Evolutionary conservation across 148 eudicot genomes (phyloP), one percentile per base, ranked within the genome.

Genomic region (Amaranthus hypochondriacus): DNA sequence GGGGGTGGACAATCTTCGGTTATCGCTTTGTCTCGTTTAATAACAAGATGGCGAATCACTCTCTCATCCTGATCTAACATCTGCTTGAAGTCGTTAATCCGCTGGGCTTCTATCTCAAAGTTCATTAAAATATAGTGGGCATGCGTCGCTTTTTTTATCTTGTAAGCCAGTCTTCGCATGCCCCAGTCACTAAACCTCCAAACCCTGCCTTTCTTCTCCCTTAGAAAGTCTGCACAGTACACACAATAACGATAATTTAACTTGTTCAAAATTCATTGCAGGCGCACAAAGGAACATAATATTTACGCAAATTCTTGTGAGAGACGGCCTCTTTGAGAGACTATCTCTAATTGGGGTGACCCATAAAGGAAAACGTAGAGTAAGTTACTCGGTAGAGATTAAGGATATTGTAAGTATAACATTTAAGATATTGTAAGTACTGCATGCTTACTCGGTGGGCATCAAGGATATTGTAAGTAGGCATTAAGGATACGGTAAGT

Each of bases 141-240:
- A 49, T 88, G 87, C 13, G 81, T 88, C 13, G 98, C 92, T 73
- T 94, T 94, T 73, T 87, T 77, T 78, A 94, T 94, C 84, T 84
- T 84, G 85, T 94, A 94, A 47, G 93, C 96, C 68, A 94, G 85
- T 73, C 92, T 87, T 14, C 98, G 83, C 78, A 90, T 82, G 28
- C 98, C 98, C 98, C 98, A 94, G 54, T 94, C 98, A 76, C 93
- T 92, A 77, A 94, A 94, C 87, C 98, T 88, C 96, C 96, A 90
- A 53, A 94, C 71, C 81, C 75, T 87, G 18, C 98, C 98, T 73
- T 94, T 87, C 80, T 94, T 94, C 89, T 92, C 96, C 81, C 68
- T 82, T 68, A 94, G 68, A 62, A 88, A 94, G 6, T 87, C 98
- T 94, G 83, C 73, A 74, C 64, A 43, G 28, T 68, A 48, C 65